phyloP scores from a whole-genome alignment of 257 asterid genomes.

The Cinchona pubescens region DNA sequence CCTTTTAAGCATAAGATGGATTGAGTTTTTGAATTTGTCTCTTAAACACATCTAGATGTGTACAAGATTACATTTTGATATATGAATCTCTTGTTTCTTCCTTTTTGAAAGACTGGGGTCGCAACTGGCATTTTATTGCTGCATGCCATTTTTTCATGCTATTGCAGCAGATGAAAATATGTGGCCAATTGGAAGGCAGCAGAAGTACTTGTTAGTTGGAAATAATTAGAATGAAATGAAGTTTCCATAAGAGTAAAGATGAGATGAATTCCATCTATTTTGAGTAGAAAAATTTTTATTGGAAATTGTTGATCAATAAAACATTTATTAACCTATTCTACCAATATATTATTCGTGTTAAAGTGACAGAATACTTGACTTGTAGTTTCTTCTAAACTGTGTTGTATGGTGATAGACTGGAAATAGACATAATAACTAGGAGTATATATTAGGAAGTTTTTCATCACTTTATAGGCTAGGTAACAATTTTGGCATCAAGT shows the following conservation, averaged over 20 bases:
- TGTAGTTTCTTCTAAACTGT: neutral
- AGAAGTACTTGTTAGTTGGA: neutral
- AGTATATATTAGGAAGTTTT: neutral
- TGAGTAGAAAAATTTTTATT: neutral
- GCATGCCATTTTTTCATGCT: neutral
- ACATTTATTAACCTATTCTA: neutral
- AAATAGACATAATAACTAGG: neutral
- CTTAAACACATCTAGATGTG: no score
- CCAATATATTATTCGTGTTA: neutral
- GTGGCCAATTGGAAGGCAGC: neutral
- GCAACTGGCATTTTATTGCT: neutral
- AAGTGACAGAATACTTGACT: neutral
- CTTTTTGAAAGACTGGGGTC: neutral
- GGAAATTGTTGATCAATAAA: neutral
- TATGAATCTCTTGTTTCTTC: neutral
- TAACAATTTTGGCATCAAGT: neutral
- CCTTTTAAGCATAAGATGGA: neutral
- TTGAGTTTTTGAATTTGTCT: neutral
- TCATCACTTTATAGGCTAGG: neutral
- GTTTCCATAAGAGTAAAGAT: neutral
- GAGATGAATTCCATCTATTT: neutral
- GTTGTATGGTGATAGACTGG: neutral
- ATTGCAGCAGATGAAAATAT: neutral
- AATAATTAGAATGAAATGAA: neutral
- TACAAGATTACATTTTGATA: neutral